Percentiles rank a stretch among this genome's conserved stretches.
Evolutionary conservation across 1,139 yeast genomes (phyloP).

Genomic region (Insectozyma bohioensis): DNA sequence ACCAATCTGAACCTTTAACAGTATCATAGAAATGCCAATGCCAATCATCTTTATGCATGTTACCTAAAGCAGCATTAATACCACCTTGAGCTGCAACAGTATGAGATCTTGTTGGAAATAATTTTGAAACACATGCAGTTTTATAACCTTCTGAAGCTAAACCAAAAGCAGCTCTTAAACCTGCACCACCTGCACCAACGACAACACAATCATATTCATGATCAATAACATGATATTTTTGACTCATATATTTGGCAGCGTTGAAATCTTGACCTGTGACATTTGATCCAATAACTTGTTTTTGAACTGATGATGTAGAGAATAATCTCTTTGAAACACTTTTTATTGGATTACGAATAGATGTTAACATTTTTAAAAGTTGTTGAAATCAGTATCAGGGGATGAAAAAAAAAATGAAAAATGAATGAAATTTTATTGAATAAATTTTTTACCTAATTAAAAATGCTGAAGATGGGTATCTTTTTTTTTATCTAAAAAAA

Average conservation of each 20-base stretch:
- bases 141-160: slow-evolving; percentile 96
- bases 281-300: slow-evolving; percentile 43
- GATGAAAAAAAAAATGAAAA: neutral
- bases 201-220: slow-evolving; percentile 98
- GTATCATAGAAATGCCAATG: slow-evolving; percentile 99
- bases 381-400: too few relatives aligned
- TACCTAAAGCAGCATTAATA: slow-evolving; percentile 95
- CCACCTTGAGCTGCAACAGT: slow-evolving; percentile 99
- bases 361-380: slow-evolving; percentile 12
- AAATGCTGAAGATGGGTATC: too few relatives aligned
- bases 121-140: slow-evolving; percentile 95
- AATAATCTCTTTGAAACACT: slow-evolving; percentile 20
- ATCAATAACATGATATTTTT: slow-evolving; percentile 88
- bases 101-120: slow-evolving; percentile 97
- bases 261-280: slow-evolving; percentile 52
- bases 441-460: too few relatives aligned
- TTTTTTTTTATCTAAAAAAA: too few relatives aligned
- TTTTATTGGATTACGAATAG: slow-evolving; percentile 13
- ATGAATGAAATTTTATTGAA: slow-evolving; percentile 1
- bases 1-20: slow-evolving; percentile 99
- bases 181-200: slow-evolving; percentile 99
- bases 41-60: slow-evolving; percentile 99
- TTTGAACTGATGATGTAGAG: slow-evolving; percentile 28
- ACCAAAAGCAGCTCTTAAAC: slow-evolving; percentile 97
- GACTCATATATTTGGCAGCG: slow-evolving; percentile 56